These are phyloP conservation scores for Amanita polypyramis DNA, from an alignment of 768 basidiomycete species.

Conservation along the genomic window DNA sequence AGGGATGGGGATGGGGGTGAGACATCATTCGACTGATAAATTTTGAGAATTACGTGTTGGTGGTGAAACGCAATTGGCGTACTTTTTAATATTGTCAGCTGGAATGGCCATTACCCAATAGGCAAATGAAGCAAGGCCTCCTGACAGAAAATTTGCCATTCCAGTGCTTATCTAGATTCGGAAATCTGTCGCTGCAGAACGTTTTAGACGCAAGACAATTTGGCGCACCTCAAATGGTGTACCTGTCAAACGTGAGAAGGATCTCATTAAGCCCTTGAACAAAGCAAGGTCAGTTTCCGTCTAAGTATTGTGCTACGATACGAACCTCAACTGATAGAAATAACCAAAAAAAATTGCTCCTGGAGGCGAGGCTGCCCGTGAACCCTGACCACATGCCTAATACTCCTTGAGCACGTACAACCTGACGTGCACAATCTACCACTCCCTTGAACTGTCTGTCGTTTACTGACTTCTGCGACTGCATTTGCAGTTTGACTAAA, in stretches of 20 bases:
- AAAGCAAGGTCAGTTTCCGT: slow-evolving; percentile 12
- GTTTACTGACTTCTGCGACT: slow-evolving; percentile 37
- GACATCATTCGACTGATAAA: slow-evolving; percentile 53
- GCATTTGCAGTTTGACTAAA: slow-evolving; percentile 59
- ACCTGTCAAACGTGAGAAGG: slow-evolving; percentile 42
- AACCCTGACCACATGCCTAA: slow-evolving; percentile 69
- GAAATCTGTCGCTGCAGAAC: neutral
- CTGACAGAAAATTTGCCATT: slow-evolving; percentile 53
- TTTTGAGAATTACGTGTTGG: slow-evolving; percentile 5
- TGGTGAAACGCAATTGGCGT: neutral
- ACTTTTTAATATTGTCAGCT: slow-evolving; percentile 82
- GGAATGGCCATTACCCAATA: slow-evolving; percentile 67
- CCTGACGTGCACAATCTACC: slow-evolving; percentile 55
- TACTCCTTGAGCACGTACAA: slow-evolving; percentile 51
- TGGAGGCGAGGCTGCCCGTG: slow-evolving; percentile 59
- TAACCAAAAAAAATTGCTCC: slow-evolving; percentile 74
- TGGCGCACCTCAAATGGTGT: slow-evolving; percentile 47
- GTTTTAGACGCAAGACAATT: slow-evolving; percentile 2
- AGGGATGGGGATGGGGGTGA: slow-evolving; percentile 34
- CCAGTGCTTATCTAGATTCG: slow-evolving; percentile 44
- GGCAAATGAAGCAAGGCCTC: slow-evolving; percentile 49
- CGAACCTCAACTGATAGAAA: slow-evolving; percentile 60
- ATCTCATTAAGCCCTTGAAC: slow-evolving; percentile 46
- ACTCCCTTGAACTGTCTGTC: slow-evolving; percentile 55
- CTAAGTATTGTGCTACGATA: slow-evolving; percentile 7